A percentile compares a stretch with the other conserved stretches of the same genome.
phyloP scores from a whole-genome alignment of 129 eudicot species.

The Saussurea involucrata region DNA sequence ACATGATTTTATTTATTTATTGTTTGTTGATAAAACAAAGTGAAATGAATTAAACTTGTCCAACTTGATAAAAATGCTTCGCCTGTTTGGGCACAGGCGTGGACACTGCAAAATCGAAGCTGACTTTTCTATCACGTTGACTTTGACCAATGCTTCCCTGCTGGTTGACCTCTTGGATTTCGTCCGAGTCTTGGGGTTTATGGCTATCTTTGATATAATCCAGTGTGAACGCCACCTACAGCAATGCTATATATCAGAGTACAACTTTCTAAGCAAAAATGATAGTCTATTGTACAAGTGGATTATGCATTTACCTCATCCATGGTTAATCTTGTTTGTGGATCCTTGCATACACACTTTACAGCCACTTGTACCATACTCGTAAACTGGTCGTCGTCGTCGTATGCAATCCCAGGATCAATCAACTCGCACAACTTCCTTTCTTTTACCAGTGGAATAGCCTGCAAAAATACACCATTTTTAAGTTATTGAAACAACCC shows the following conservation, averaged over 20 bases:
- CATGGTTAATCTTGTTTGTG: slow-evolving; percentile 28
- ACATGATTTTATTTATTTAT: neutral
- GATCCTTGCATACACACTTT: slow-evolving; percentile 36
- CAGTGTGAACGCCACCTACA: slow-evolving; percentile 25
- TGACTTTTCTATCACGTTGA: slow-evolving; percentile 18
- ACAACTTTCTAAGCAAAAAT: neutral
- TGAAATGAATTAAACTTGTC: neutral
- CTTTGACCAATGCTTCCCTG: slow-evolving; percentile 2
- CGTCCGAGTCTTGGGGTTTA: neutral
- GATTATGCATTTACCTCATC: slow-evolving; percentile 28
- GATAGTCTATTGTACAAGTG: neutral
- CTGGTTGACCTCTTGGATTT: slow-evolving; percentile 17
- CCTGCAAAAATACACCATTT: slow-evolving; percentile 14
- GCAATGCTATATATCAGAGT: neutral
- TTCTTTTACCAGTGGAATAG: slow-evolving; percentile 24
- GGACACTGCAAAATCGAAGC: neutral
- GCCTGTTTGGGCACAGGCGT: slow-evolving; percentile 35
- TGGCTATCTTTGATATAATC: slow-evolving; percentile 20
- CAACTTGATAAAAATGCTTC: slow-evolving; percentile 26
- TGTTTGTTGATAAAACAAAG: neutral
- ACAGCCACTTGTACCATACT: slow-evolving; percentile 22
- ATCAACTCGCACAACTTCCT: slow-evolving; percentile 30
- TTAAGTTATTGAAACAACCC: no score
- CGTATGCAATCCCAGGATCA: slow-evolving; percentile 28
- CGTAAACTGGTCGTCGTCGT: slow-evolving; percentile 8